Evolutionary conservation across 768 basidiomycete species (phyloP), one percentile per base, ranked within the genome.

Genomic region (Hydnomerulius pinastri): DNA sequence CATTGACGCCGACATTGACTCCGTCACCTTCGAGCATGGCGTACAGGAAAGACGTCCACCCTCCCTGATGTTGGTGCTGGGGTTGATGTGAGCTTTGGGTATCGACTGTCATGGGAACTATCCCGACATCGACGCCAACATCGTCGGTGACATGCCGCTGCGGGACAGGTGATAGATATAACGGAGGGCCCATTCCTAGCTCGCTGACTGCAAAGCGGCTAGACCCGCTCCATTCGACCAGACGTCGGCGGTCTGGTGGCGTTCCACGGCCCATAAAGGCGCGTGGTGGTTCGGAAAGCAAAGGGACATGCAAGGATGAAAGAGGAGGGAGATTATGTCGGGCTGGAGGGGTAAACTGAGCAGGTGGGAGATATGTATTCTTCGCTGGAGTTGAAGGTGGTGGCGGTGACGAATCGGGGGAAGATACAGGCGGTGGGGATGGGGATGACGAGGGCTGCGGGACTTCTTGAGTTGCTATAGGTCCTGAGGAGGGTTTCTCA

Each of bases 241-340:
- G 47, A n/a, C 67, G 59, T 13, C 50, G 58, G 37, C 62, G 60
- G 17, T 68, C 68, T 6, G 67, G 67, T 3, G 67, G 67, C 0
- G 67, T 68, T 10, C 67, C 67, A 2, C 67, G 68, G 17, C 67
- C 67, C 67, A 68, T 68, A 29, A 69, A 68, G 3, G 68, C 66
- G 23, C 68, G 66, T 1, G 64, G 62, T 1, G 66, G 67, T 36
- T 68, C 67, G 11, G 67, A 68, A 6, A 68, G 47, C 1, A 68
- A 36, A 28, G 67, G 66, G 18, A 70, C 67, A 20, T 68, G 67
- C 30, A 68, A 42, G 0, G 67, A 70, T 0, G 66, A 66, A 1
- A 68, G 66, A 2, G 51, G 38, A 0, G 62, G 68, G 27, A 68
- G 53, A 6, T 25, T 49, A 11, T 53, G 32, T 6, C 36, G 43